phyloP scores from a whole-genome alignment of 306 rosid genomes.

The Trifolium repens region DNA sequence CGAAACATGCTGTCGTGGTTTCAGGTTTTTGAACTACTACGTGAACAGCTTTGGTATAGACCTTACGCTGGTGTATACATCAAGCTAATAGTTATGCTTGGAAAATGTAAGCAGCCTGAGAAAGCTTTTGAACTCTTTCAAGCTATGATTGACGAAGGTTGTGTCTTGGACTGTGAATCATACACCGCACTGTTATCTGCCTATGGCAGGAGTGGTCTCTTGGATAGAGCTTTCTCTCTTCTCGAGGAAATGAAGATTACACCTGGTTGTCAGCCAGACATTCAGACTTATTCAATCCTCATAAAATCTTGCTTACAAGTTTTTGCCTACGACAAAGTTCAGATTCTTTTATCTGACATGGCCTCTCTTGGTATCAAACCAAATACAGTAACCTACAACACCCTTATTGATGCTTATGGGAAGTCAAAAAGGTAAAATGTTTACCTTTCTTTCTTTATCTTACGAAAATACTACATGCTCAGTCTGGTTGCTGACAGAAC shows the following conservation, averaged over 20 bases:
- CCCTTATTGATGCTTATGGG: conserved; percentile 88
- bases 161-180: conserved; percentile 67
- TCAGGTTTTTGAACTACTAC: conserved; percentile 82
- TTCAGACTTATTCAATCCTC: conserved; percentile 87
- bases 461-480: conserved; percentile 36
- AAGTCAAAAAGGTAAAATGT: conserved; percentile 76
- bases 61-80: conserved; percentile 75
- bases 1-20: conserved; percentile 40
- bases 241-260: conserved; percentile 79
- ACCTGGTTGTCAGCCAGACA: conserved; percentile 81
- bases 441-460: conserved; percentile 38
- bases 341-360: conserved; percentile 80
- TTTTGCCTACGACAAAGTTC: conserved; percentile 77
- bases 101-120: conserved; percentile 91
- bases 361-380: conserved; percentile 70
- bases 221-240: conserved; percentile 79
- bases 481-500: conserved; percentile 47
- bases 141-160: conserved; percentile 88
- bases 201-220: conserved; percentile 82
- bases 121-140: conserved; percentile 78
- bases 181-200: conserved; percentile 92
- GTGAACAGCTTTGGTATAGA: conserved; percentile 90
- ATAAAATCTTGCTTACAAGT: conserved; percentile 85
- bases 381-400: conserved; percentile 81
- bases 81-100: conserved; percentile 92